Conservation (phyloP, 2,329 filamentous ascomycete species). For the Fusarium succisae region DNA sequence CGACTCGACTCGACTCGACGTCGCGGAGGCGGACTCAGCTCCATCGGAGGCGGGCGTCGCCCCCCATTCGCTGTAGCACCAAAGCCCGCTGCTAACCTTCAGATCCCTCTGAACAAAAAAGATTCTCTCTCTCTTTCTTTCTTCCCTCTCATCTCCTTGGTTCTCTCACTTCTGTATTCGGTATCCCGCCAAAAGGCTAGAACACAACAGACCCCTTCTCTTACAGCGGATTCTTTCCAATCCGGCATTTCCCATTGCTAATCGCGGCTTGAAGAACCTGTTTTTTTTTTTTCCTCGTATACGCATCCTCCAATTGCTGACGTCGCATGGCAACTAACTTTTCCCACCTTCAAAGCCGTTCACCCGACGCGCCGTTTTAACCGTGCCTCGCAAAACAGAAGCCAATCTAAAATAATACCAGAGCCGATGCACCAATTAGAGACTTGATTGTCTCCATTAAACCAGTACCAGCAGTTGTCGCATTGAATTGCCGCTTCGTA, state of each 20-base stretch:
- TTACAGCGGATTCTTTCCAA: neutral
- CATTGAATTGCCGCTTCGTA: neutral
- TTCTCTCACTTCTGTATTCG: neutral
- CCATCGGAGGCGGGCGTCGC: neutral
- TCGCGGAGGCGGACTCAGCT: neutral
- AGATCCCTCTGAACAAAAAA: neutral
- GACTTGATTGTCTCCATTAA: neutral
- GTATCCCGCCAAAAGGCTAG: neutral
- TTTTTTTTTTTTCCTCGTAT: neutral
- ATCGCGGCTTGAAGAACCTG: neutral
- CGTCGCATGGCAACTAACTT: slow-evolving; percentile 3
- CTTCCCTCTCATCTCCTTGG: neutral
- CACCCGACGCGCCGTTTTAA: slow-evolving; percentile 14
- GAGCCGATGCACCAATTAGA: neutral
- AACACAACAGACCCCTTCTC: neutral
- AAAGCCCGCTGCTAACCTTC: neutral
- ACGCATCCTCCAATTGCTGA: slow-evolving; percentile 11
- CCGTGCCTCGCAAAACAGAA: neutral
- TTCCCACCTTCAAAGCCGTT: neutral
- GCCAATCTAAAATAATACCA: neutral
- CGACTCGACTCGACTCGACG: slow-evolving; percentile 8
- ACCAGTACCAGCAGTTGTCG: neutral
- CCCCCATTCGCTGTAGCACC: neutral
- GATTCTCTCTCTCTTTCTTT: neutral
- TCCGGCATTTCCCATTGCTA: neutral